phyloP scores from a whole-genome alignment of 1,139 yeast genomes.

The Taphrina confusa region DNA sequence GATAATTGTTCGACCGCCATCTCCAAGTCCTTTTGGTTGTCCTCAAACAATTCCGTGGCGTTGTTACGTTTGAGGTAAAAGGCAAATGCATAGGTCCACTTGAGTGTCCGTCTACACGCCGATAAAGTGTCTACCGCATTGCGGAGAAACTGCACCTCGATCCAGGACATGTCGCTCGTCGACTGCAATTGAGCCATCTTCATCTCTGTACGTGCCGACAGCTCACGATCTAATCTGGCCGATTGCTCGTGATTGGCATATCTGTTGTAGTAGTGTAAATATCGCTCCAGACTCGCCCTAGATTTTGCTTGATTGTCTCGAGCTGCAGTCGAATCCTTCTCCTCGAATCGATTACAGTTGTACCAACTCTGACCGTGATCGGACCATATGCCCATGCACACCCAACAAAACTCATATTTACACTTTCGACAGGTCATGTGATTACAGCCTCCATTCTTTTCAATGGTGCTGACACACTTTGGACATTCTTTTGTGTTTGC shows the following conservation, averaged over 20 bases:
- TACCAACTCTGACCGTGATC: constrained; percentile 67
- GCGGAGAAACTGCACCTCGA: constrained; percentile 79
- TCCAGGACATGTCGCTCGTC: constrained; percentile 72
- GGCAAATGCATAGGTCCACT: constrained; percentile 89
- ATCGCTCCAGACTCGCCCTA: constrained; percentile 58
- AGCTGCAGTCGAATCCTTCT: constrained; percentile 47
- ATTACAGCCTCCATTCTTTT: constrained; percentile 53
- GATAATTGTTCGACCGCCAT: constrained; percentile 78
- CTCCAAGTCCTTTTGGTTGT: constrained; percentile 69
- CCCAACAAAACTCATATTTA: constrained; percentile 85
- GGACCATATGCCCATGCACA: constrained; percentile 76
- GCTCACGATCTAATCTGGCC: constrained; percentile 67
- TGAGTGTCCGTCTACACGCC: constrained; percentile 72
- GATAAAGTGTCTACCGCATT: constrained; percentile 67
- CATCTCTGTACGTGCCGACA: constrained; percentile 63
- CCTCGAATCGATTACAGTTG: constrained; percentile 65
- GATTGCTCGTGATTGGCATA: constrained; percentile 79
- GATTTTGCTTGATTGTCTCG: constrained; percentile 48
- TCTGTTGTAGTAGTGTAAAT: constrained; percentile 73
- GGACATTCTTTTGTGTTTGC: constrained; percentile 80
- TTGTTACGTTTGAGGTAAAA: constrained; percentile 61
- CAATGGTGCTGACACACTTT: constrained; percentile 54
- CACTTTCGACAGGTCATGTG: constrained; percentile 91
- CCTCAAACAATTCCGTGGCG: constrained; percentile 59
- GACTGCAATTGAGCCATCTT: constrained; percentile 69